phyloP scores from a whole-genome alignment of 345 rosid species.

The Erysimum cheiranthoides region DNA sequence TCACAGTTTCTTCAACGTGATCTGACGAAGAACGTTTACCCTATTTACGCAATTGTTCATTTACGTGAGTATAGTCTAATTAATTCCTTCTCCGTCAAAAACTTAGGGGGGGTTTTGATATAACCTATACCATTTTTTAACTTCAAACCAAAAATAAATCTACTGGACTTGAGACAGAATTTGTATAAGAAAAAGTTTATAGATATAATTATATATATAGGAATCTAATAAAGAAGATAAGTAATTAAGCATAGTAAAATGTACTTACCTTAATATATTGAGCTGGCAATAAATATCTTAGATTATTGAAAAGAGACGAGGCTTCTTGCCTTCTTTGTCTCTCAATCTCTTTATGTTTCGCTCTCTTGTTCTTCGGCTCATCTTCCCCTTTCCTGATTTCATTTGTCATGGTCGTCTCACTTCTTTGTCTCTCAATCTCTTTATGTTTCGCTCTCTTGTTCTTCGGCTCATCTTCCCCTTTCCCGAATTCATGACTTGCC shows the following conservation, averaged over 20 bases:
- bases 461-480: background rate
- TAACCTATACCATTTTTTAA: background rate
- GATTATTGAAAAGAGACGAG: constrained; percentile 31
- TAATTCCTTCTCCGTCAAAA: background rate
- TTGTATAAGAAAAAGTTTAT: background rate
- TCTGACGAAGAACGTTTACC: constrained; percentile 42
- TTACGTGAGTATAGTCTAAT: background rate
- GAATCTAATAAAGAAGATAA: background rate
- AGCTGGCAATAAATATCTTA: constrained; percentile 32
- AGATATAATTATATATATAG: too few species aligned
- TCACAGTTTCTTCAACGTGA: constrained; percentile 33
- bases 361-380: constrained; percentile 21
- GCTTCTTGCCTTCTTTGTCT: constrained; percentile 40
- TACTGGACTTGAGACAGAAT: background rate
- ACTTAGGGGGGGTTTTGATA: background rate
- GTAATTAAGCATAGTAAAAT: background rate
- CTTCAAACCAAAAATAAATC: background rate
- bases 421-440: constrained; percentile 40
- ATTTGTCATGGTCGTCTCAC: background rate
- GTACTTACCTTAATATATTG: constrained; percentile 32
- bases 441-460: constrained; percentile 35
- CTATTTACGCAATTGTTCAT: constrained; percentile 5
- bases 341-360: constrained; percentile 38
- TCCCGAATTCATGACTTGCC: background rate
- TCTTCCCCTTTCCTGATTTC: background rate